Conservation (phyloP, 768 basidiomycete genomes). For the Panaeolus cyanescens region DNA sequence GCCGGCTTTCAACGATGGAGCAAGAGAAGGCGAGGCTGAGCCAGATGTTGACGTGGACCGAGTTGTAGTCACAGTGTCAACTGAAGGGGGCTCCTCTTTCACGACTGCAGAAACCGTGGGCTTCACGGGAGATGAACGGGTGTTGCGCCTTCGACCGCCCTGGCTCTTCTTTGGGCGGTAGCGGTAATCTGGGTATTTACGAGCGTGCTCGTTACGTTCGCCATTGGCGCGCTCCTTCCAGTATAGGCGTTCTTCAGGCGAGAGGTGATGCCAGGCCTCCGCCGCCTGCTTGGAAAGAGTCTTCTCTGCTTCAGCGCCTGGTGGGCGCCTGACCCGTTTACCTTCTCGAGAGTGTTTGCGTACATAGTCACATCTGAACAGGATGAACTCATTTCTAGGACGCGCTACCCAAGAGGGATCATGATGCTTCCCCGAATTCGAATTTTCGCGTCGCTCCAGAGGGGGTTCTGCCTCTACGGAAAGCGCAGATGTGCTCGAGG, state of each 20-base stretch:
- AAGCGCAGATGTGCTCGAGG: slow-evolving; percentile 23
- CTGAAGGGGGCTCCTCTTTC: not conserved
- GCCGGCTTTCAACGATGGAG: not conserved
- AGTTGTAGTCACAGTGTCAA: not conserved
- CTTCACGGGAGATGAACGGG: slow-evolving; percentile 19
- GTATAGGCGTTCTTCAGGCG: slow-evolving; percentile 44
- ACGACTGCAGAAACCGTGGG: not conserved
- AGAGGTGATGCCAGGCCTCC: slow-evolving; percentile 70
- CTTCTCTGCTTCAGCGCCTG: slow-evolving; percentile 43
- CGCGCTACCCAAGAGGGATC: slow-evolving; percentile 66
- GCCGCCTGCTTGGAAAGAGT: slow-evolving; percentile 77
- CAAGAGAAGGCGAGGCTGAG: not conserved
- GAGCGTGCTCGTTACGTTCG: slow-evolving; percentile 59
- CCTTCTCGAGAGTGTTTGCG: slow-evolving; percentile 42
- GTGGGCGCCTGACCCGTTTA: slow-evolving; percentile 34
- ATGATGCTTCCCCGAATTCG: slow-evolving; percentile 25
- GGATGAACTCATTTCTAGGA: slow-evolving; percentile 71
- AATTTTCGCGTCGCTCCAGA: slow-evolving; percentile 19
- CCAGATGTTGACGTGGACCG: not conserved
- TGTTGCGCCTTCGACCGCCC: slow-evolving; percentile 23
- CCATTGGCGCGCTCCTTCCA: slow-evolving; percentile 56
- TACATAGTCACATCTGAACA: slow-evolving; percentile 70
- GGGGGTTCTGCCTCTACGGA: slow-evolving; percentile 20
- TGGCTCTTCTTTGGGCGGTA: slow-evolving; percentile 56
- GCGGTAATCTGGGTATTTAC: slow-evolving; percentile 61